Base-by-base conservation (phyloP, 352 stramenopile genomes). In the Peronospora farinosa region DNA sequence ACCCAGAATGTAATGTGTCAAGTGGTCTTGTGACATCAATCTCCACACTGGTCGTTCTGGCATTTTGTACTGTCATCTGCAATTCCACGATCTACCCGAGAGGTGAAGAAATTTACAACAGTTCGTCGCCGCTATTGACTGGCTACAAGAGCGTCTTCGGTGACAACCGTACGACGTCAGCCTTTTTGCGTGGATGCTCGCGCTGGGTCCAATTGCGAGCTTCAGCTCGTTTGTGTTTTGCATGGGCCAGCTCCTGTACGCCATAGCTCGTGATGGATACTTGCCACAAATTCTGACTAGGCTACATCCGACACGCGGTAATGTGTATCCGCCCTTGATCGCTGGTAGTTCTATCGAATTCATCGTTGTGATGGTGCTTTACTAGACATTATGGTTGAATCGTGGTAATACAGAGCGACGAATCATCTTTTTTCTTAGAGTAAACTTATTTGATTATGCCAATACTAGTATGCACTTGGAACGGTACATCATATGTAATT, bases 191-290 rank as follows among this genome's bases (percentile, higher is more conserved):
- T 87, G 76, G 76, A 53, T 87, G 36, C 58, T 87, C 16, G 70
- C 85, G 30, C 44, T 87, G 2, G 76, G 76, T 0, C 63, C 85
- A 7, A 72, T 87, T 51, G 63, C 65, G 15, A 82, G 69, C 53
- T 87, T 87, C 52, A 73, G 85, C 65, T 87, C 73, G 51, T 87
- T 87, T 50, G 74, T 87, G n/a, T 87, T 78, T 46, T 87, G 76
- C 60, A 87, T 87, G 75, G 75, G 75, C 16, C 71, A 78, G 15
- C 38, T 86, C 36, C 51, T 86, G 19, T 82, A 69, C 40, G 76
- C 76, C 11, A 87, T 87, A 48, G 76, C 76, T 15, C 71, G 74
- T 12, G 76, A 87, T 39, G 76, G 76, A 5, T 87, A 60, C 39
- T 52, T 87, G 15, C 74, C 76, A 1, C 47, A 67, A 39, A 77